Percentiles rank a stretch among this genome's conserved stretches.
Evolutionary conservation across 2,329 filamentous ascomycete genomes (phyloP).

Genomic region (Claviceps sp.): DNA sequence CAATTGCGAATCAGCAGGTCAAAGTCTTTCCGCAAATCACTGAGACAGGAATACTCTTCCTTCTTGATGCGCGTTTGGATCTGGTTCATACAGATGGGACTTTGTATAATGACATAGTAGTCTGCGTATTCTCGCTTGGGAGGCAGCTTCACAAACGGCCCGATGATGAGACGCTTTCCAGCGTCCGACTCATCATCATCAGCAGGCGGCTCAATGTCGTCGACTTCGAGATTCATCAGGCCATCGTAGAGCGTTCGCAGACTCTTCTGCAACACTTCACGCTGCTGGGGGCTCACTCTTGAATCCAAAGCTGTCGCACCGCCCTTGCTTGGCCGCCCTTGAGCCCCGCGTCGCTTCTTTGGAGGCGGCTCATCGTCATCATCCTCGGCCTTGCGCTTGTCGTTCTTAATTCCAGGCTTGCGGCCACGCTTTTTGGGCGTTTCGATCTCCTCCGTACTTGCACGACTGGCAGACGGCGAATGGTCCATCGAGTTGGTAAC

Average conservation of each 20-base stretch:
- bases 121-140: slow-evolving; percentile 83
- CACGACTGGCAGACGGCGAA: slow-evolving; percentile 66
- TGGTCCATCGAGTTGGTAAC: slow-evolving; percentile 34
- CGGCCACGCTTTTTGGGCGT: slow-evolving; percentile 74
- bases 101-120: slow-evolving; percentile 87
- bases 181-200: slow-evolving; percentile 45
- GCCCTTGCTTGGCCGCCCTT: slow-evolving; percentile 53
- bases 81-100: slow-evolving; percentile 90
- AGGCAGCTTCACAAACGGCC: slow-evolving; percentile 84
- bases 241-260: slow-evolving; percentile 65
- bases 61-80: slow-evolving; percentile 94
- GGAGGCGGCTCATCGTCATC: slow-evolving; percentile 64
- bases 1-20: slow-evolving; percentile 80
- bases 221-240: slow-evolving; percentile 74
- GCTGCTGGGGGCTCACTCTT: slow-evolving; percentile 53
- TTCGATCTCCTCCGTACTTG: slow-evolving; percentile 68
- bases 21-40: slow-evolving; percentile 72
- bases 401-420: slow-evolving; percentile 57
- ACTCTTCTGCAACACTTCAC: slow-evolving; percentile 65
- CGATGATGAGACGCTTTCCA: slow-evolving; percentile 69
- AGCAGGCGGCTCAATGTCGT: slow-evolving; percentile 46
- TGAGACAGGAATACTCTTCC: slow-evolving; percentile 74
- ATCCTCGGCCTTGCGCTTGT: slow-evolving; percentile 82
- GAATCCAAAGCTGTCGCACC: slow-evolving; percentile 18
- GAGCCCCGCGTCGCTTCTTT: slow-evolving; percentile 64